These are phyloP conservation scores for Medicago arabica DNA, from an alignment of 306 rosid genomes.

Conservation along the genomic window DNA sequence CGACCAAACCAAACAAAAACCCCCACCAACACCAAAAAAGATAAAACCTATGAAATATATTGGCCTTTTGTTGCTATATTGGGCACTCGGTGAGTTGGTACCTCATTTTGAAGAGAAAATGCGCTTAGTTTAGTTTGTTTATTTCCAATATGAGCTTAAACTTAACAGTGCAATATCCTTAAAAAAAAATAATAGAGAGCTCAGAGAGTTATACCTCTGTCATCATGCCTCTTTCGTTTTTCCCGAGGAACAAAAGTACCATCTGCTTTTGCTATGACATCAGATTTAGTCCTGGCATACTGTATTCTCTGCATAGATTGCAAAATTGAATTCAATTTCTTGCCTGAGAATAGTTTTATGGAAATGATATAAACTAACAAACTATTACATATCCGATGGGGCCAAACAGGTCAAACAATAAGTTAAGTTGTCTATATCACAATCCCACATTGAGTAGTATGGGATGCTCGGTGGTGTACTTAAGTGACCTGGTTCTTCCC, in stretches of 20 bases:
- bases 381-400: slow-evolving; percentile 1
- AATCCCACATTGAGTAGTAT: neutral
- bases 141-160: neutral
- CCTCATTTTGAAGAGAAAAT: neutral
- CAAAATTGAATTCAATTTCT: slow-evolving; percentile 34
- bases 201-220: slow-evolving; percentile 59
- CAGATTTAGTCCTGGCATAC: slow-evolving; percentile 92
- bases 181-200: slow-evolving; percentile 9
- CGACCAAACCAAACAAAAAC: neutral
- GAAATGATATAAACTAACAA: slow-evolving; percentile 1
- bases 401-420: neutral
- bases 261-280: slow-evolving; percentile 78
- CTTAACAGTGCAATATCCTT: slow-evolving; percentile 13
- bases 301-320: slow-evolving; percentile 73
- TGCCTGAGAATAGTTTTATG: slow-evolving; percentile 22
- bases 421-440: slow-evolving; percentile 10
- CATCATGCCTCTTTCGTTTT: slow-evolving; percentile 85
- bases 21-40: neutral
- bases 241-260: slow-evolving; percentile 91
- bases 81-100: neutral
- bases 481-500: too few species aligned
- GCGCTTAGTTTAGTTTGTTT: slow-evolving; percentile 10
- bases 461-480: too few species aligned
- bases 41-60: neutral
- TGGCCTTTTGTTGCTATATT: neutral